Evolutionary conservation across 73 alveolate species (phyloP), one percentile per base, ranked within the genome.

Genomic region (Tetrahymena elliotti): DNA sequence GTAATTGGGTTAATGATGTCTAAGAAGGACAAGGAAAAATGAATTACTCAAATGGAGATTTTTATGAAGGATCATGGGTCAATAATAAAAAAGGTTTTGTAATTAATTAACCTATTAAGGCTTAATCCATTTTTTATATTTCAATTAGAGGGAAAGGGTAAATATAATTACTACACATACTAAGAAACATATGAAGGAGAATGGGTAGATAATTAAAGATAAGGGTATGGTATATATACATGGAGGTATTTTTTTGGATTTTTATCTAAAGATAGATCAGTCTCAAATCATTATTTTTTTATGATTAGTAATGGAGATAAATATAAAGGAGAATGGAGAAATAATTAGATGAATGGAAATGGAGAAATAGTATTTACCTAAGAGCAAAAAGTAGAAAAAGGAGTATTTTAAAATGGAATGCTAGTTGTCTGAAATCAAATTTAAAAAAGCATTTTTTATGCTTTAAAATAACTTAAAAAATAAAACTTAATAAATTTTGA

Each of bases 41-140:
- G 94, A 39, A 84, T 94, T 94, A 84, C 47, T 22, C 93, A 8
- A 94, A 84, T 88, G 96, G 96, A 18, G 96, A 94, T 93, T 47
- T 83, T 84, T 97, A 96, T 97, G 98, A 96, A 47, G 98, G 98
- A 68, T 97, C 96, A 92, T 97, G 97, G 95, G 95, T 93, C 22
- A 95, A 94, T 53, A 98, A 96, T 68, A 96, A 94, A 95, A 97
- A 36, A 68, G 88, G 88, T 68, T 22, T 6, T 0, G 11, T 68
- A 53, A 7, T 2, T 20, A 15, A 6, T 47, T 47, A 12, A 1
- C 20, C 20, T 13, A 47, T 47, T 24, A 24, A 10, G 16, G 10
- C 34, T 22, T 12, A 1, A 18, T 68, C 34, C 24, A 68, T 4
- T 1, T 2, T 27, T 68, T 68, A 6, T n/a, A 7, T 68, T 68